A percentile compares a stretch with the other conserved stretches of the same genome.
These are phyloP conservation scores for Penicillium chermesinum DNA, from an alignment of 495 filamentous ascomycete genomes.

Conservation along the genomic window DNA sequence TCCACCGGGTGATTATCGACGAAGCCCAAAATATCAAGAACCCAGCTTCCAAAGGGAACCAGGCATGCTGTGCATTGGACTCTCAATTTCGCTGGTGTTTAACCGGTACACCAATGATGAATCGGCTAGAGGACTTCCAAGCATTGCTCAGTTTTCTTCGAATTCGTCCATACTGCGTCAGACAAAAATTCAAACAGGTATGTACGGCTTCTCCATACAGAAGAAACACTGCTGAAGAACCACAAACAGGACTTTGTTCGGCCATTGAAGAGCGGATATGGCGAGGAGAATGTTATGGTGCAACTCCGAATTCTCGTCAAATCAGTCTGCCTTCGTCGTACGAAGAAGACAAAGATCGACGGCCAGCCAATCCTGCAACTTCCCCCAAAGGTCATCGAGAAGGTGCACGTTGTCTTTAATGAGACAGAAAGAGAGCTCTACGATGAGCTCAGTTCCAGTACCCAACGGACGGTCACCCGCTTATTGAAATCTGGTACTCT, in stretches of 20 bases:
- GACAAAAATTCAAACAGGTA: slow-evolving; percentile 56
- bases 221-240: not conserved
- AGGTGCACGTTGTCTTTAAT: slow-evolving; percentile 65
- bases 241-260: slow-evolving; percentile 39
- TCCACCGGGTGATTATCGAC: slow-evolving; percentile 84
- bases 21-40: slow-evolving; percentile 97
- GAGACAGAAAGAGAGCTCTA: slow-evolving; percentile 72
- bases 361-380: slow-evolving; percentile 77
- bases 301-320: slow-evolving; percentile 77
- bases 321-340: slow-evolving; percentile 79
- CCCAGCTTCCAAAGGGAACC: slow-evolving; percentile 58
- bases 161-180: slow-evolving; percentile 73
- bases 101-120: slow-evolving; percentile 95
- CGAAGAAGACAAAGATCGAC: slow-evolving; percentile 78
- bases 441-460: slow-evolving; percentile 59
- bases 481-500: slow-evolving; percentile 68
- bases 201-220: slow-evolving; percentile 12
- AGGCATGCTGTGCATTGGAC: slow-evolving; percentile 56
- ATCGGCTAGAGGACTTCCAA: slow-evolving; percentile 75
- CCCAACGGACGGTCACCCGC: slow-evolving; percentile 68
- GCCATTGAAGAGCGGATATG: slow-evolving; percentile 44
- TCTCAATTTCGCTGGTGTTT: slow-evolving; percentile 74
- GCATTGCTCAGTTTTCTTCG: slow-evolving; percentile 76
- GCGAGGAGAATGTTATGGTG: slow-evolving; percentile 50
- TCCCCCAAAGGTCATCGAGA: slow-evolving; percentile 62